Percentiles rank a stretch among this genome's conserved stretches.
Conservation (phyloP, 179 eudicot species). For the Camellia oleifera region DNA sequence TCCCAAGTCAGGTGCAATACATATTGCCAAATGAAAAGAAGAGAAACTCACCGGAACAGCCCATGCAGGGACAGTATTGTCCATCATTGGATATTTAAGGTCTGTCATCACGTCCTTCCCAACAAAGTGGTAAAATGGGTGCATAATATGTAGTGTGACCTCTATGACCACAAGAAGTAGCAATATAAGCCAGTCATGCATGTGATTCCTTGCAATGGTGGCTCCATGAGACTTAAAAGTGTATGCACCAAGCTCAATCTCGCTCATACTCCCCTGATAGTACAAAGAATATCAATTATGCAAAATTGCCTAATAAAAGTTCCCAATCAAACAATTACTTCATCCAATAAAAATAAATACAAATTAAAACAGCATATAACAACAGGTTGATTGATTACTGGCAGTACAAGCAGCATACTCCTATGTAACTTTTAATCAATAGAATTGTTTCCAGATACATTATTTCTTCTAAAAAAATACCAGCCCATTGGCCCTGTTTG, state of each 20-base stretch:
- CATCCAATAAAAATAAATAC: not conserved
- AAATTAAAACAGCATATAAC: not conserved
- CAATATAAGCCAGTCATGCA: conserved; percentile 84
- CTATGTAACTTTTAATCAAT: not conserved
- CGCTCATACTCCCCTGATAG: conserved; percentile 41
- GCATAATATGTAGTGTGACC: conserved; percentile 48
- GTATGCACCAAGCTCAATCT: conserved; percentile 54
- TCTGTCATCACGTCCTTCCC: conserved; percentile 82
- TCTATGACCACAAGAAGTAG: conserved; percentile 62
- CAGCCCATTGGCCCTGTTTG: not conserved
- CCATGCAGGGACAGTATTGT: conserved; percentile 83
- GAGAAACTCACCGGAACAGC: conserved; percentile 61
- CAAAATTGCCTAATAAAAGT: not conserved
- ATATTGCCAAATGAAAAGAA: not conserved
- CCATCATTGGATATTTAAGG: conserved; percentile 75
- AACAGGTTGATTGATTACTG: not conserved
- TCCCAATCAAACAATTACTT: not conserved
- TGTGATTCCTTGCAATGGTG: conserved; percentile 58
- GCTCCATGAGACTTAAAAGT: conserved; percentile 75
- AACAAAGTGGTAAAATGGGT: conserved; percentile 83
- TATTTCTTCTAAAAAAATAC: not conserved
- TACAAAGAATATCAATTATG: not conserved
- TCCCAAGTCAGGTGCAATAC: no score
- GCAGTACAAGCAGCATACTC: no score
- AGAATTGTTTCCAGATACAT: not conserved